phyloP scores from a whole-genome alignment of 2,329 filamentous ascomycete species.

The Zelopaecilomyces penicillatus region DNA sequence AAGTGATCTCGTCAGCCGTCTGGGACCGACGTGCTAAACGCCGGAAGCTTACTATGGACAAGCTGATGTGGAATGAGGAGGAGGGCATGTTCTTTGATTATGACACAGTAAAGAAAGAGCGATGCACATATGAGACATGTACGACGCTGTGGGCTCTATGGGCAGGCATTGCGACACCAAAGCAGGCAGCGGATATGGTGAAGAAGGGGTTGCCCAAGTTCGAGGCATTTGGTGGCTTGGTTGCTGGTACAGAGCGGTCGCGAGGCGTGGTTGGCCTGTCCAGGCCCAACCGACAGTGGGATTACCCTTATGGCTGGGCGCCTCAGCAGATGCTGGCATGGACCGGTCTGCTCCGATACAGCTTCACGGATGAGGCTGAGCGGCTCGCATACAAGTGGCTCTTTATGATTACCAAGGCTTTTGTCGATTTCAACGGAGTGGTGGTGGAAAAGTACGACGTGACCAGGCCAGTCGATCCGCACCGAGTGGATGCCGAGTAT shows the following conservation, averaged over 20 bases:
- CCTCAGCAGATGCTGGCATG: constrained; percentile 98
- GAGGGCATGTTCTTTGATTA: constrained; percentile 98
- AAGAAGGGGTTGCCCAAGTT: constrained; percentile 75
- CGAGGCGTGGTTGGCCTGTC: constrained; percentile 71
- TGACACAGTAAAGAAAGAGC: constrained; percentile 72
- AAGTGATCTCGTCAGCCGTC: constrained; percentile 70
- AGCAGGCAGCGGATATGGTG: constrained; percentile 79
- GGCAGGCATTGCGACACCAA: constrained; percentile 79
- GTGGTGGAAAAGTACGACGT: constrained; percentile 99
- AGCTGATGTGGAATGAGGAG: constrained; percentile 86
- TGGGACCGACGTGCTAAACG: constrained; percentile 88
- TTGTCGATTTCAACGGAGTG: constrained; percentile 96
- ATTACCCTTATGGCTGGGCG: constrained; percentile 96
- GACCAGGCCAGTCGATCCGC: constrained; percentile 78
- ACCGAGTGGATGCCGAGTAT: constrained; percentile 93
- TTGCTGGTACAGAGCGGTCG: constrained; percentile 84
- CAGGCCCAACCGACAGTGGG: constrained; percentile 93
- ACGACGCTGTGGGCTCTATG: constrained; percentile 98
- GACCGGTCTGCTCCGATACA: constrained; percentile 86
- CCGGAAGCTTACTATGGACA: constrained; percentile 79
- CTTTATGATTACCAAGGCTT: constrained; percentile 97
- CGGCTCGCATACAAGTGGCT: constrained; percentile 91
- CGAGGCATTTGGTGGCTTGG: constrained; percentile 77
- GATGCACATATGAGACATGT: constrained; percentile 77
- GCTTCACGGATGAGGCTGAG: constrained; percentile 84